Conservation (phyloP, 345 rosid species). For the Populus pruinosa region DNA sequence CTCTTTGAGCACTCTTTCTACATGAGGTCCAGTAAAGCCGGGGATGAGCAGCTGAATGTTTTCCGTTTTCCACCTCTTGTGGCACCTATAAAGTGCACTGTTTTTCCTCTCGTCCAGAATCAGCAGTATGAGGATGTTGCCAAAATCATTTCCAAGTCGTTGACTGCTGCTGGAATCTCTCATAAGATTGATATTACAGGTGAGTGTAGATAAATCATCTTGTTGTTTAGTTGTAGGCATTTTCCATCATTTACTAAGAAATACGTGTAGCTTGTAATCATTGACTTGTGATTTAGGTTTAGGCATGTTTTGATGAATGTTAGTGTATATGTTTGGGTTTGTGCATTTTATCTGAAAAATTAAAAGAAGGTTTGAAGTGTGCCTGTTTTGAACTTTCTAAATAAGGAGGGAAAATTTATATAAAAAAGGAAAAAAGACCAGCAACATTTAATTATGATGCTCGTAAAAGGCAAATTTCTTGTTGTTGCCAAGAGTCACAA, state of each 20-base stretch:
- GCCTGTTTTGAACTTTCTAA: background rate
- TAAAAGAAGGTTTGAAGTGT: background rate
- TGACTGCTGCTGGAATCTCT: slow-evolving; percentile 74
- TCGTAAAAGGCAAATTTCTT: background rate
- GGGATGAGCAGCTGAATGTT: slow-evolving; percentile 78
- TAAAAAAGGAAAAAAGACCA: background rate
- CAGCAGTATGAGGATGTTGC: slow-evolving; percentile 75
- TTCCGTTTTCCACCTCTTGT: slow-evolving; percentile 90
- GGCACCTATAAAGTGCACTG: slow-evolving; percentile 91
- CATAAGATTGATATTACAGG: slow-evolving; percentile 94
- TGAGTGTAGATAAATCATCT: slow-evolving; percentile 16
- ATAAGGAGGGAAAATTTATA: background rate
- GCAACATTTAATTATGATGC: background rate
- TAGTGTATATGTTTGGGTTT: background rate
- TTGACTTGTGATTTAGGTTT: background rate
- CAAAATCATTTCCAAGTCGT: slow-evolving; percentile 60
- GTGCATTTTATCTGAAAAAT: background rate
- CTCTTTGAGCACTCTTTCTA: slow-evolving; percentile 87
- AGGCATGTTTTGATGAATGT: background rate
- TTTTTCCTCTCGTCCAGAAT: slow-evolving; percentile 89
- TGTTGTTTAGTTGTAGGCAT: background rate
- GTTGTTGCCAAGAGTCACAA: background rate
- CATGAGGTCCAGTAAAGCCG: slow-evolving; percentile 81
- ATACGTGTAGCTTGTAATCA: background rate
- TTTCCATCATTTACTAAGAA: background rate